Evolutionary conservation across 345 rosid genomes (phyloP).

Genomic region (Passiflora organensis): DNA sequence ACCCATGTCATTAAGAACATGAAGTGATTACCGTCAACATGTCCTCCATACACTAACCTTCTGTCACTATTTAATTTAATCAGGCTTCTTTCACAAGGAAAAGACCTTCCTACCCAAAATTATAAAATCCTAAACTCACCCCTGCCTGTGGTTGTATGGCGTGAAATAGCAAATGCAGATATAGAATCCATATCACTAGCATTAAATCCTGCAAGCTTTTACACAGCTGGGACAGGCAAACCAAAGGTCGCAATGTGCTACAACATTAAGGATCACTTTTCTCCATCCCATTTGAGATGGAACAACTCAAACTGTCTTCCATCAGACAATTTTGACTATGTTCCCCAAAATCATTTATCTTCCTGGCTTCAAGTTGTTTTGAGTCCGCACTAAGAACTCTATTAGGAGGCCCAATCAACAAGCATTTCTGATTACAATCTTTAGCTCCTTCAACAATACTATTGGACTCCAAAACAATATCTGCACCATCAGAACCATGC

Average conservation of each 20-base stretch:
- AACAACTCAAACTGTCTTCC: constrained; percentile 18
- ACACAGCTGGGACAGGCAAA: constrained; percentile 67
- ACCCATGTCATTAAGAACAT: constrained; percentile 51
- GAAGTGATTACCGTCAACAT: constrained; percentile 51
- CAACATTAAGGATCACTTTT: constrained; percentile 20
- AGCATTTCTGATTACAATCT: constrained; percentile 23
- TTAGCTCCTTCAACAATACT: constrained; percentile 32
- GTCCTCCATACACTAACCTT: constrained; percentile 29
- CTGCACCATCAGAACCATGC: constrained; percentile 40
- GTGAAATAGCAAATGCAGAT: constrained; percentile 55
- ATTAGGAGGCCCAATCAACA: constrained; percentile 30
- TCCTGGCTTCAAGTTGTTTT: constrained; percentile 25
- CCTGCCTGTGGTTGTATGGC: constrained; percentile 37
- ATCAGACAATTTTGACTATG: constrained; percentile 16
- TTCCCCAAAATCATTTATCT: constrained; percentile 26
- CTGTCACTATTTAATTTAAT: constrained; percentile 39
- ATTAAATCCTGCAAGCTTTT: constrained; percentile 40
- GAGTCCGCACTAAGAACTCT: constrained; percentile 31
- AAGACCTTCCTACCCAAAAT: constrained; percentile 82
- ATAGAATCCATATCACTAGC: constrained; percentile 48
- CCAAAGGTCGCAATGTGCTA: constrained; percentile 35
- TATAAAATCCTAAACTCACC: constrained; percentile 46
- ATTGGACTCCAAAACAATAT: constrained; percentile 47
- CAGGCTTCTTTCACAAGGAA: constrained; percentile 35
- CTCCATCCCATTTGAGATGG: constrained; percentile 17